These are phyloP conservation scores for Ceratocystis lukuohia DNA, from an alignment of 2,329 filamentous ascomycete genomes.

Conservation along the genomic window DNA sequence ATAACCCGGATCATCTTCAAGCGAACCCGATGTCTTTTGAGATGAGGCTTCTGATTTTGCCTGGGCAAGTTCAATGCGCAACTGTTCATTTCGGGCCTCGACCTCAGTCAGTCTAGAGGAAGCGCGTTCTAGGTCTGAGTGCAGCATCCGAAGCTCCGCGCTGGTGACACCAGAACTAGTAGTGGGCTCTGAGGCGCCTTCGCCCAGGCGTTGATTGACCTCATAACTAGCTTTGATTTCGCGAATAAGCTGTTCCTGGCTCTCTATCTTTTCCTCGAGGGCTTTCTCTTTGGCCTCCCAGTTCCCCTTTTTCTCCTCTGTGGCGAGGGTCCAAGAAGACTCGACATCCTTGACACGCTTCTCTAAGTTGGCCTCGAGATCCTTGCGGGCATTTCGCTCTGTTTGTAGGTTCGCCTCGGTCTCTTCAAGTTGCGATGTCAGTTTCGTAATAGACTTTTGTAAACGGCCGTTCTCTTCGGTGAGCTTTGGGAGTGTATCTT, in stretches of 20 bases:
- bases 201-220: slow-evolving; percentile 78
- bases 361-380: slow-evolving; percentile 65
- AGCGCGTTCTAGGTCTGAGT: slow-evolving; percentile 80
- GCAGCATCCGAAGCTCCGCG: slow-evolving; percentile 87
- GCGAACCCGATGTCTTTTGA: slow-evolving; percentile 42
- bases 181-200: slow-evolving; percentile 44
- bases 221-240: slow-evolving; percentile 97
- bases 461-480: slow-evolving; percentile 78
- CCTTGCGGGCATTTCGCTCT: slow-evolving; percentile 58
- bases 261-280: slow-evolving; percentile 86
- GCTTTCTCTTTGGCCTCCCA: slow-evolving; percentile 89
- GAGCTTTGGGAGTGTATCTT: slow-evolving; percentile 82
- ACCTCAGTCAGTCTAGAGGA: slow-evolving; percentile 78
- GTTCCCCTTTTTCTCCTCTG: slow-evolving; percentile 90
- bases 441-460: slow-evolving; percentile 60
- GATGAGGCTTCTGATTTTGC: slow-evolving; percentile 54
- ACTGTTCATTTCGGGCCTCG: slow-evolving; percentile 84
- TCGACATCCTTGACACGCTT: slow-evolving; percentile 78
- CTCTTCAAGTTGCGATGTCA: slow-evolving; percentile 72
- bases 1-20: slow-evolving; percentile 83
- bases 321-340: slow-evolving; percentile 72
- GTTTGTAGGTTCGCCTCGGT: slow-evolving; percentile 67
- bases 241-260: slow-evolving; percentile 78
- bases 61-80: slow-evolving; percentile 81
- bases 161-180: slow-evolving; percentile 55